Evolutionary conservation across 495 filamentous ascomycete genomes (phyloP).

Genomic region (Trichoderma virens): DNA sequence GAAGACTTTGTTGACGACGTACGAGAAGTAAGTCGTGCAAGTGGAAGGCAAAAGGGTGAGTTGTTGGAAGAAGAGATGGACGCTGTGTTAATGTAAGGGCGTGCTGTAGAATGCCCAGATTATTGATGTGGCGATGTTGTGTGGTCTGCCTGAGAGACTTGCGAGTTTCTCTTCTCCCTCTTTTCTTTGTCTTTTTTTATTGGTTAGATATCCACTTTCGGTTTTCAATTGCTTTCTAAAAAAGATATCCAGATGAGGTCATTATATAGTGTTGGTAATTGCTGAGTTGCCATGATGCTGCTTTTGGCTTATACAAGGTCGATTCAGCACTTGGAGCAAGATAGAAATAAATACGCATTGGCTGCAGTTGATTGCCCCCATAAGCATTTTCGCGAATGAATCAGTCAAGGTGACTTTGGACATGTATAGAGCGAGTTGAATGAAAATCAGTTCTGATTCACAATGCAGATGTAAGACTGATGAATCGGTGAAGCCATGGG

Average conservation of each 20-base stretch:
- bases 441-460: too few relatives aligned
- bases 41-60: too few relatives aligned
- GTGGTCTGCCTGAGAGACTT: not conserved
- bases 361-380: not conserved
- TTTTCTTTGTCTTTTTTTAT: not conserved
- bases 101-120: too few relatives aligned
- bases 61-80: not conserved
- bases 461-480: too few relatives aligned
- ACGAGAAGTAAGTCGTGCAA: constrained; percentile 14
- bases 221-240: not conserved
- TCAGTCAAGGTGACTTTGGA: not conserved
- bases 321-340: not conserved
- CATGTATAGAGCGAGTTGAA: not conserved
- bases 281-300: not conserved
- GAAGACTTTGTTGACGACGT: constrained; percentile 15
- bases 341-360: not conserved
- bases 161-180: not conserved
- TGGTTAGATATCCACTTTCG: not conserved
- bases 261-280: not conserved
- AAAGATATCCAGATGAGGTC: not conserved
- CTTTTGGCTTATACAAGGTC: not conserved
- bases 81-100: too few relatives aligned
- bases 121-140: not conserved
- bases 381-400: not conserved
- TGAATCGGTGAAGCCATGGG: too few relatives aligned